These are phyloP conservation scores for Sporisorium graminicola DNA, from an alignment of 1,284 basidiomycete species.

Conservation along the genomic window DNA sequence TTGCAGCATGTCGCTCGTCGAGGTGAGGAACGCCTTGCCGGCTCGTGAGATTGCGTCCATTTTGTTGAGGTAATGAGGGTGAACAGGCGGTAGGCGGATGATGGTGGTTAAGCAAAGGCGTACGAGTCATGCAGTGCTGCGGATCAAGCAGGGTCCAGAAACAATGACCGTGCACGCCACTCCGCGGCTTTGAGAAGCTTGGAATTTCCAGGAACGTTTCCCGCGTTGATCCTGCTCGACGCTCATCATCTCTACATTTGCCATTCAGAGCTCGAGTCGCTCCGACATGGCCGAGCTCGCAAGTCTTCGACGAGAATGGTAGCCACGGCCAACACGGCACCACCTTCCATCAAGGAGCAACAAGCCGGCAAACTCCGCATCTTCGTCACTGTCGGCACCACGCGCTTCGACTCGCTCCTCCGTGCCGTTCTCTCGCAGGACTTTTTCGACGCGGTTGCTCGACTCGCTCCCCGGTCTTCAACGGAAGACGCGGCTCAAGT, in stretches of 20 bases:
- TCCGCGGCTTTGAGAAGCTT: not conserved
- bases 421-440: slow-evolving; percentile 31
- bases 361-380: slow-evolving; percentile 14
- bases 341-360: not conserved
- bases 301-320: slow-evolving; percentile 11
- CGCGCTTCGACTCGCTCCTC: slow-evolving; percentile 59
- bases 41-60: slow-evolving; percentile 47
- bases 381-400: slow-evolving; percentile 63
- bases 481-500: not conserved
- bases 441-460: slow-evolving; percentile 33
- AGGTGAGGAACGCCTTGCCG: slow-evolving; percentile 28
- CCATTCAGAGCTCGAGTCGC: not conserved
- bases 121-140: not conserved
- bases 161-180: slow-evolving; percentile 1
- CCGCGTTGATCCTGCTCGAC: not conserved
- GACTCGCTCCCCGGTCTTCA: slow-evolving; percentile 14
- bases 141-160: no score
- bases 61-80: not conserved
- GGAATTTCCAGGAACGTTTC: no score
- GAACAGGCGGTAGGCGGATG: not conserved
- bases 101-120: not conserved
- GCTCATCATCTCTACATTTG: not conserved
- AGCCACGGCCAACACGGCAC: not conserved
- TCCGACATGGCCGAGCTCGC: not conserved
- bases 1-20: slow-evolving; percentile 48